phyloP scores from a whole-genome alignment of 768 basidiomycete species.

The Rhodotorula kratochvilovae region DNA sequence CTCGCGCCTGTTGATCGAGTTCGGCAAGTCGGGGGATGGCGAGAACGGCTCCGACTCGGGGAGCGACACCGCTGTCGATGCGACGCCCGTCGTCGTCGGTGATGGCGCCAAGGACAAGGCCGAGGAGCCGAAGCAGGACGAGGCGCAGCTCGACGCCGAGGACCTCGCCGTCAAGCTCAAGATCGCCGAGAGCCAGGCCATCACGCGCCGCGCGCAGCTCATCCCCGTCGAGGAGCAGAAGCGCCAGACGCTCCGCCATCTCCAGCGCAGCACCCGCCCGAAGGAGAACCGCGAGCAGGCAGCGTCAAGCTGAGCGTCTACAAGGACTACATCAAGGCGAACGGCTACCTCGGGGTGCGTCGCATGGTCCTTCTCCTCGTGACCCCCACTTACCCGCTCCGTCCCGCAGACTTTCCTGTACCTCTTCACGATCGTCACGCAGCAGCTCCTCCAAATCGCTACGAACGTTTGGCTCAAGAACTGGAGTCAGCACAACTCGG shows the following conservation, averaged over 20 bases:
- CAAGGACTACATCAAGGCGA: conserved; percentile 47
- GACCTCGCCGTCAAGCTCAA: conserved; percentile 41
- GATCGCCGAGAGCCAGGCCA: conserved; percentile 22
- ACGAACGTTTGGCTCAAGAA: conserved; percentile 43
- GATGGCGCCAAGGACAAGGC: neutral
- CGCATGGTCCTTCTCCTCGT: neutral
- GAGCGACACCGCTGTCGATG: conserved; percentile 42
- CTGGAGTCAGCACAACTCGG: conserved; percentile 38
- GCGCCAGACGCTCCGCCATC: conserved; percentile 19
- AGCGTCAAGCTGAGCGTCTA: conserved; percentile 49
- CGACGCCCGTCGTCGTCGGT: conserved; percentile 25
- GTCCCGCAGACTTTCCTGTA: conserved; percentile 44
- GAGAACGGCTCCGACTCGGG: conserved; percentile 38
- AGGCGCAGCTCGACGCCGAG: conserved; percentile 42
- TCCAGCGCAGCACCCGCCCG: conserved; percentile 40
- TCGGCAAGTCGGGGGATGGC: conserved; percentile 51
- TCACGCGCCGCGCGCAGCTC: conserved; percentile 46
- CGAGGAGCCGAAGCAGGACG: conserved; percentile 32
- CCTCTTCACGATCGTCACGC: conserved; percentile 46
- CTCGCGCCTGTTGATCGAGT: conserved; percentile 56
- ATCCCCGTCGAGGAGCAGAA: conserved; percentile 42
- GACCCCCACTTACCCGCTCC: neutral
- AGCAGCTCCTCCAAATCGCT: conserved; percentile 47
- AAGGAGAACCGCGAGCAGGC: conserved; percentile 47
- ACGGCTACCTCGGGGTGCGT: conserved; percentile 41